Evolutionary conservation across 2,329 filamentous ascomycete species (phyloP).

Genomic region (Myriangium duriaei): DNA sequence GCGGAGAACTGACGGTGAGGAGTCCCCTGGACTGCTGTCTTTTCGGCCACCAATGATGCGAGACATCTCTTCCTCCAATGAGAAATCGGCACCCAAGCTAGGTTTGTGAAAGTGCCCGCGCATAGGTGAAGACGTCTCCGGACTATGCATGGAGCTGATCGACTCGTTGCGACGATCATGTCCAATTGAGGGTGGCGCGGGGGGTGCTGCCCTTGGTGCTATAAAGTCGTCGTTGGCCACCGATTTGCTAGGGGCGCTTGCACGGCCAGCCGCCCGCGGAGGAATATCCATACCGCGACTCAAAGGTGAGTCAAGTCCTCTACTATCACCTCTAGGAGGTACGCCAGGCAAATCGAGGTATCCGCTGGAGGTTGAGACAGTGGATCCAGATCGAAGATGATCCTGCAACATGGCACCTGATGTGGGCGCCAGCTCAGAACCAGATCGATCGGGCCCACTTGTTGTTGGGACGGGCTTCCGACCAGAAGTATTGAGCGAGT

Average conservation of each 20-base stretch:
- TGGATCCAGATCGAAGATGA: conserved; percentile 27
- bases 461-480: conserved; percentile 25
- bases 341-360: not conserved
- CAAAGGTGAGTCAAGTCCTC: conserved; percentile 30
- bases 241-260: conserved; percentile 30
- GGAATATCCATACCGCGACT: conserved; percentile 31
- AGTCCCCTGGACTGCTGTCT: conserved; percentile 22
- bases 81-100: conserved; percentile 74
- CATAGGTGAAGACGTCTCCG: conserved; percentile 18
- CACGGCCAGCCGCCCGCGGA: conserved; percentile 35
- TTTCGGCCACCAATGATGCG: conserved; percentile 56
- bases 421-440: not conserved
- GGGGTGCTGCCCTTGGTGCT: conserved; percentile 33
- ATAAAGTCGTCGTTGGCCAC: conserved; percentile 29
- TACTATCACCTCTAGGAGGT: not conserved
- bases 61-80: conserved; percentile 90
- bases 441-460: conserved; percentile 4
- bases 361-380: conserved; percentile 21
- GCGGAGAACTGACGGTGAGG: conserved; percentile 58
- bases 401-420: conserved; percentile 12
- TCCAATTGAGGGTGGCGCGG: conserved; percentile 23
- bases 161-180: conserved; percentile 26
- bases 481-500: conserved; percentile 39
- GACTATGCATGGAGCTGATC: conserved; percentile 32
- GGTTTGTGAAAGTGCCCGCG: conserved; percentile 30